phyloP scores from a whole-genome alignment of 2,329 filamentous ascomycete species.

The Periglandula ipomoeae region DNA sequence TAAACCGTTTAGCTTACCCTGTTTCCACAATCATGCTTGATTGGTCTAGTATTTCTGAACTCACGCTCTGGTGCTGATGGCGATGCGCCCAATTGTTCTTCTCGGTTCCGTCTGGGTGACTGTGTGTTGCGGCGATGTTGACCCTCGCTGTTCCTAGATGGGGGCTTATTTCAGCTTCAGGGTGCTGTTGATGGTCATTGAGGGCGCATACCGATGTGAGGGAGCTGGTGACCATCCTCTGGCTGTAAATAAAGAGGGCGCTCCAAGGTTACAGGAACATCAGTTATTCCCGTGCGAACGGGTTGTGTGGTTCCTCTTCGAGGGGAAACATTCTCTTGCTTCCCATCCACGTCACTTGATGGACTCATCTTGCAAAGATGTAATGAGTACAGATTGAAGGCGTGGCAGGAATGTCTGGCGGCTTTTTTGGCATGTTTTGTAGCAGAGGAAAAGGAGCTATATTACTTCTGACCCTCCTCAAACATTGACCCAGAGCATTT shows the following conservation, averaged over 20 bases:
- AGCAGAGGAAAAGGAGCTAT: no score
- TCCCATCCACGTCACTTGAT: no score
- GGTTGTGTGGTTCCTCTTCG: neutral
- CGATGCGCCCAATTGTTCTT: conserved; percentile 20
- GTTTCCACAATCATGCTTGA: neutral
- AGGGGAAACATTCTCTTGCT: neutral
- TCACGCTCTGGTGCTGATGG: conserved; percentile 23
- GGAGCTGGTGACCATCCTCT: conserved; percentile 16
- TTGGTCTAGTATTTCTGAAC: neutral
- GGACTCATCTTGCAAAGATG: neutral
- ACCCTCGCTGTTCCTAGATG: conserved; percentile 22
- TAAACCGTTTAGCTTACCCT: neutral
- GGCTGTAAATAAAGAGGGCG: conserved; percentile 21
- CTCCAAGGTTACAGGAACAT: conserved; percentile 16
- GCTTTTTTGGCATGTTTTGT: no score
- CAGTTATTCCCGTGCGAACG: neutral
- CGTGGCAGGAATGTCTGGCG: no score
- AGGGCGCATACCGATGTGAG: conserved; percentile 15
- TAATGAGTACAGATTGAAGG: no score
- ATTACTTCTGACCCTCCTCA: no score
- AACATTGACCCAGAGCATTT: no score
- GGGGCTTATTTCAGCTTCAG: neutral
- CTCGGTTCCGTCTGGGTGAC: conserved; percentile 25
- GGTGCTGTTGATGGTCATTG: neutral
- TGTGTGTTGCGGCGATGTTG: conserved; percentile 25